A percentile compares a stretch with the other conserved stretches of the same genome.
These are phyloP conservation scores for Magnaporthiopsis poae DNA, from an alignment of 2,329 filamentous ascomycete genomes.

Conservation along the genomic window DNA sequence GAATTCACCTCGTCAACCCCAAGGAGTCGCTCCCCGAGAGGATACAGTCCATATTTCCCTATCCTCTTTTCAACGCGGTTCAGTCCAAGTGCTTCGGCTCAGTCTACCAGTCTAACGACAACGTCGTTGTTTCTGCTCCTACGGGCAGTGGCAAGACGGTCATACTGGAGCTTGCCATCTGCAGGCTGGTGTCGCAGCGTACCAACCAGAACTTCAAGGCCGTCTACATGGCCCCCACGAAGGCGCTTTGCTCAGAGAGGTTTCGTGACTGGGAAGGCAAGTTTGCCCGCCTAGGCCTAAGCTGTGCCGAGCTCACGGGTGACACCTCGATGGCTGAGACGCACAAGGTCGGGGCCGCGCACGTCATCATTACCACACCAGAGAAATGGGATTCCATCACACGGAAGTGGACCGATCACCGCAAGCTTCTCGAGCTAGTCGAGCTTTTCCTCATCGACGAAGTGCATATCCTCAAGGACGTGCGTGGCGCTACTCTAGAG, in stretches of 20 bases:
- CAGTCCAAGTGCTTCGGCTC: conserved; percentile 68
- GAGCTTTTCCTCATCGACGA: conserved; percentile 79
- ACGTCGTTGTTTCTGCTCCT: conserved; percentile 69
- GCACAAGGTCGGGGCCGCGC: conserved; percentile 59
- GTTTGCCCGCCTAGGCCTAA: conserved; percentile 56
- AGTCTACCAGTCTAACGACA: conserved; percentile 59
- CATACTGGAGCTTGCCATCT: conserved; percentile 73
- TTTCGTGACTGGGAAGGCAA: conserved; percentile 69
- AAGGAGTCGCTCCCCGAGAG: conserved; percentile 54
- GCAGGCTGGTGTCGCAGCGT: conserved; percentile 51
- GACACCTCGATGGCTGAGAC: conserved; percentile 63
- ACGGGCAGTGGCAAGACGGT: conserved; percentile 81
- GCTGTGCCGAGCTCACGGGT: conserved; percentile 70
- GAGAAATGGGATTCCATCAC: conserved; percentile 91
- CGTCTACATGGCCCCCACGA: conserved; percentile 76
- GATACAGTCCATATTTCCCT: conserved; percentile 61
- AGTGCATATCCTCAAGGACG: conserved; percentile 75
- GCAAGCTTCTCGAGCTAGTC: conserved; percentile 62
- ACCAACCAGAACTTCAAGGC: conserved; percentile 60
- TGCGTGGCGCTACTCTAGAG: conserved; percentile 69
- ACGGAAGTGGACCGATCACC: conserved; percentile 74
- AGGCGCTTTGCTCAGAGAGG: conserved; percentile 69
- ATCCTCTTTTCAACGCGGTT: conserved; percentile 67
- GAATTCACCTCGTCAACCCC: conserved; percentile 30
- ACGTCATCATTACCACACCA: conserved; percentile 77